Evolutionary conservation across 768 basidiomycete genomes (phyloP), one percentile per base, ranked within the genome.

Genomic region (Boletus reticuloceps): DNA sequence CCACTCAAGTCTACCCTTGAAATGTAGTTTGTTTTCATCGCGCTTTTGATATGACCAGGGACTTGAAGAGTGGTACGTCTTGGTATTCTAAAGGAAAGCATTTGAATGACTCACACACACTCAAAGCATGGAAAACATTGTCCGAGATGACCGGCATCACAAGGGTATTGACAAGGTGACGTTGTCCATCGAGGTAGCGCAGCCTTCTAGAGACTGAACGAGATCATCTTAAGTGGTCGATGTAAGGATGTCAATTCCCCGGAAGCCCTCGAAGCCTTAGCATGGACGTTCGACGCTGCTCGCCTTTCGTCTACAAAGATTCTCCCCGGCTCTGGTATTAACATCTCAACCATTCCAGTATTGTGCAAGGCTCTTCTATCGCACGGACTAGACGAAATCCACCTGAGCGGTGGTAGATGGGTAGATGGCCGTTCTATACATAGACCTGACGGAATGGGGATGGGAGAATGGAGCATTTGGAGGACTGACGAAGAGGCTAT

Each of bases 401-500:
- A 93, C 65, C 65, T 91, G 54, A 91, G 89, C 58, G 91, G 82
- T 0, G 89, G 87, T 3, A 63, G 66, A 32, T 91, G 87, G 87
- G 47, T 78, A 0, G 76, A 81, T 7, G 74, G 86, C 42, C 67
- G 59, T 45, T 86, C 85, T 79, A 14, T 56, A 12, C 79, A 77
- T 66, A 76, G 79, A 58, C 78, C 71, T 12, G 74, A 76, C 11
- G 81, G 80, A 0, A 84, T 91, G 82, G 84, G 83, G 0, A 90
- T 91, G 86, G 86, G 75, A 2, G 87, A 85, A 55, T 91, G 89
- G 89, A 72, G 73, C 0, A 66, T 89, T 2, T 93, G 89, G 89
- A 73, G 74, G 40, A 87, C 89, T 4, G 76, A 77, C 31, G 77
- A 78, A 59, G 73, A 77, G 14, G 74, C 71, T 37, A 74, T 92